Evolutionary conservation across 1,284 basidiomycete genomes (phyloP).

Genomic region (Papiliotrema flavescens): DNA sequence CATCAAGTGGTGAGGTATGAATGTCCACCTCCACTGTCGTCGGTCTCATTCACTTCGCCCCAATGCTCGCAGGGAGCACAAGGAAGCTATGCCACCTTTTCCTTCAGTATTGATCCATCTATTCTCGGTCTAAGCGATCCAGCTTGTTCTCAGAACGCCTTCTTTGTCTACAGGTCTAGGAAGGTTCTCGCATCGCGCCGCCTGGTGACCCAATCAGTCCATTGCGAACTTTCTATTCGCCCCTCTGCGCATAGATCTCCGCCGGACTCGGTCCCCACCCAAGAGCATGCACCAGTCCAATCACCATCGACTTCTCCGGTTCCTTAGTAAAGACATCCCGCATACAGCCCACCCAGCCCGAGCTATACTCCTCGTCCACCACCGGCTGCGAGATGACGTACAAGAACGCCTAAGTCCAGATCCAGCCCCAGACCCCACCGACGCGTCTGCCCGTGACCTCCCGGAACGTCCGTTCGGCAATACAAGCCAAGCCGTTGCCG

Average conservation of each 20-base stretch:
- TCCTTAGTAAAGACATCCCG: not conserved
- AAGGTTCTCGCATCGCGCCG: no score
- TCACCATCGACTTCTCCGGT: not conserved
- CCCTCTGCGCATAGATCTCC: not conserved
- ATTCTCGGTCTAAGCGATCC: no score
- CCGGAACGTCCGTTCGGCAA: conserved; percentile 1
- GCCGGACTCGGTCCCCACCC: not conserved
- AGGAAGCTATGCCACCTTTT: no score
- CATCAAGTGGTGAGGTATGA: no score
- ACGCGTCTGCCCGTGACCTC: conserved; percentile 1
- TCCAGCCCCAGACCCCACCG: not conserved
- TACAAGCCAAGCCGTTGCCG: not conserved
- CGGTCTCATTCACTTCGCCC: no score
- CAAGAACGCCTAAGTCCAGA: conserved; percentile 1
- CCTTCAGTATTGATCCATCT: no score
- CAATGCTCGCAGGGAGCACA: no score
- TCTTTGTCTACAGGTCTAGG: no score
- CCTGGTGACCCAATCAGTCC: no score
- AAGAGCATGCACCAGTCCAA: not conserved
- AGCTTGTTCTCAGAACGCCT: no score
- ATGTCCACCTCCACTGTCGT: no score
- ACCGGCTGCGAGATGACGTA: not conserved
- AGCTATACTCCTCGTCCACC: not conserved
- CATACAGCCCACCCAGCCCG: conserved; percentile 3
- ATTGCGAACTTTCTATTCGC: not conserved